Evolutionary conservation across 768 basidiomycete genomes (phyloP), one percentile per base, ranked within the genome.

Genomic region (Neoboletus subvelutipes): DNA sequence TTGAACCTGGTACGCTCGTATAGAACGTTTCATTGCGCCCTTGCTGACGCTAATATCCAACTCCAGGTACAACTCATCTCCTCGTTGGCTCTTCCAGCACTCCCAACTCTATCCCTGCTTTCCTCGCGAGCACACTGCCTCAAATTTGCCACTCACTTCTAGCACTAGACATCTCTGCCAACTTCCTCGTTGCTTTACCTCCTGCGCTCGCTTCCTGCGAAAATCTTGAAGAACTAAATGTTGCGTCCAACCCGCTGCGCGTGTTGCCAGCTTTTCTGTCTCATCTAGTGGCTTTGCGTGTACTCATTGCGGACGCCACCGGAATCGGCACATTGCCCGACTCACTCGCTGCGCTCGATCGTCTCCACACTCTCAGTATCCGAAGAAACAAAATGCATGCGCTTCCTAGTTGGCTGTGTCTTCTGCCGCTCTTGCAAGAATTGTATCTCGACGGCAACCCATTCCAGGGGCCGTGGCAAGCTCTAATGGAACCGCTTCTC

Each of bases 391-490:
- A 88, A 69, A 78, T 99, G 67, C 80, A 90, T 62, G 83, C 88
- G 8, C 81, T 98, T 18, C 95, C 97, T n/a, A 85, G 89, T 59
- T 99, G 97, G 96, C 80, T 99, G 45, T 93, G 92, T 70, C 82
- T 92, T 29, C 79, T 99, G n/a, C 82, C 86, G 20, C 80, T 81
- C 31, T 77, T 99, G 46, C 92, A 96, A 71, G 89, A 87, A 2
- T 76, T 99, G 4, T 88, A 88, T 62, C 84, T 99, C n/a, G 96
- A 98, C 60, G 89, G 87, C 18, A 99, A 99, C 70, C 94, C 95
- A 9, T 98, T 99, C 74, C 90, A 92, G 64, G 91, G 90, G 9
- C 91, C 92, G 1, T 97, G 94, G 92, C 86, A 88, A 67, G 86
- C 90, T 33, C 78, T 99, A 52, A 86, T 97, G 26, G 90, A 89